Evolutionary conservation across 1,139 yeast species (phyloP), one percentile per base, ranked within the genome.

Genomic region (Hanseniaspora uvarum): DNA sequence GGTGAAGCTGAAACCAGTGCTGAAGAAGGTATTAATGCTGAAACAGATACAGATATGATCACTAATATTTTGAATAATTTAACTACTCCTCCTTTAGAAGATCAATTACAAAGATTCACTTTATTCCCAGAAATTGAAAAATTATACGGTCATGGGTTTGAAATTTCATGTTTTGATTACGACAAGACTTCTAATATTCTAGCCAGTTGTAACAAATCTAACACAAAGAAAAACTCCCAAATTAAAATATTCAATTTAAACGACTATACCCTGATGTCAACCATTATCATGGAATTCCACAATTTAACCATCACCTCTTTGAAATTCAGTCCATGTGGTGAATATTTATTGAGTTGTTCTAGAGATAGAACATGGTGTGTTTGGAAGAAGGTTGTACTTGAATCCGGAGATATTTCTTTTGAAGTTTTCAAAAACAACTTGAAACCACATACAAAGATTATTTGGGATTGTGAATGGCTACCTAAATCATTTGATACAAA

Each of bases 71-170:
- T 80, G 44, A 68, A 75, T 1, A 64, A 72, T 1, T 68, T 84
- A 52, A 58, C 60, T 0, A 64, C 69, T 1, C 95, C 95, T 5
- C 96, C 96, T 1, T 69, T 83, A 52, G 97, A 89, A 65, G 95
- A 88, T 63, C 86, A 86, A 58, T 73, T 94, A 39, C 98, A 94
- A 67, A 75, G 97, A 62, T 86, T 83, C 64, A 86, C 97, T 0
- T 74, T 94, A 56, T 94, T 94, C 81, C 98, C 98, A 0, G 99
- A 94, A 65, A 70, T 83, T 54, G 98, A 94, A 63, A 94, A 94
- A 65, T 70, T 94, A 50, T 94, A 92, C 63, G 98, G 98, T 0
- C 99, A 94, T 67, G 99, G 99, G 14, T 94, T 88, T 68, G 99
- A 94, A 67, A 81, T 89, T 48, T 79, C 88, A 0, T 77, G 94